Percentiles rank a stretch among this genome's conserved stretches.
phyloP scores from a whole-genome alignment of 1,284 basidiomycete species.

The Phylloporus sp. region DNA sequence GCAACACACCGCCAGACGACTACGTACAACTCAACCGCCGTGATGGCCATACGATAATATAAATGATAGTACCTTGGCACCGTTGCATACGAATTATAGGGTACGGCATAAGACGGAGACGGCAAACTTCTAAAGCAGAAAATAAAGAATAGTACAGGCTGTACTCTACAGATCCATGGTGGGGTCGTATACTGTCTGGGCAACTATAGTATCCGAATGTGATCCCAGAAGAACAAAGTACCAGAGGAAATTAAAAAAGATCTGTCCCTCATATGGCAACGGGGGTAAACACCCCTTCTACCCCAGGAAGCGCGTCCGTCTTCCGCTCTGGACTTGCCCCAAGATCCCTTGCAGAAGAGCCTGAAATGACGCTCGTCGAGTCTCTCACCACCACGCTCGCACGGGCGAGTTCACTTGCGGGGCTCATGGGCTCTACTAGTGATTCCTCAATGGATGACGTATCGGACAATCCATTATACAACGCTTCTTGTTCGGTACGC shows the following conservation, averaged over 20 bases:
- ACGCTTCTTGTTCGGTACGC: slow-evolving; percentile 49
- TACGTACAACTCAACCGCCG: too few species aligned
- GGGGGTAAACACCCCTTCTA: slow-evolving; percentile 34
- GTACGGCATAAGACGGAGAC: slow-evolving; percentile 8
- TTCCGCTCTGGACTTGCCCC: slow-evolving; percentile 41
- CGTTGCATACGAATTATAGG: neutral
- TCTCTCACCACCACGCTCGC: slow-evolving; percentile 48
- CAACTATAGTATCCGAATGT: slow-evolving; percentile 24
- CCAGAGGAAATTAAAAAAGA: slow-evolving; percentile 24
- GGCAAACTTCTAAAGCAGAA: slow-evolving; percentile 30
- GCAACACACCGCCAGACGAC: too few species aligned
- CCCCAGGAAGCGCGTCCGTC: slow-evolving; percentile 19
- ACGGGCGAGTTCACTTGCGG: slow-evolving; percentile 51
- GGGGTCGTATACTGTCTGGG: slow-evolving; percentile 3
- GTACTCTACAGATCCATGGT: slow-evolving; percentile 34
- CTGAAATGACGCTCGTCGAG: slow-evolving; percentile 39
- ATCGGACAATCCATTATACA: slow-evolving; percentile 59
- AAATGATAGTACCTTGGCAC: neutral
- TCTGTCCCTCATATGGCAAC: slow-evolving; percentile 39
- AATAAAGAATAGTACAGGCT: slow-evolving; percentile 29
- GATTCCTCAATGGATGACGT: slow-evolving; percentile 56
- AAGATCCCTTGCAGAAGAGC: slow-evolving; percentile 37
- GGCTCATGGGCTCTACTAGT: slow-evolving; percentile 61
- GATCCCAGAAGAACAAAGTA: slow-evolving; percentile 21
- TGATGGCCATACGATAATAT: too few species aligned